phyloP scores from a whole-genome alignment of 2,329 filamentous ascomycete genomes.

The Curvularia verruculosa region DNA sequence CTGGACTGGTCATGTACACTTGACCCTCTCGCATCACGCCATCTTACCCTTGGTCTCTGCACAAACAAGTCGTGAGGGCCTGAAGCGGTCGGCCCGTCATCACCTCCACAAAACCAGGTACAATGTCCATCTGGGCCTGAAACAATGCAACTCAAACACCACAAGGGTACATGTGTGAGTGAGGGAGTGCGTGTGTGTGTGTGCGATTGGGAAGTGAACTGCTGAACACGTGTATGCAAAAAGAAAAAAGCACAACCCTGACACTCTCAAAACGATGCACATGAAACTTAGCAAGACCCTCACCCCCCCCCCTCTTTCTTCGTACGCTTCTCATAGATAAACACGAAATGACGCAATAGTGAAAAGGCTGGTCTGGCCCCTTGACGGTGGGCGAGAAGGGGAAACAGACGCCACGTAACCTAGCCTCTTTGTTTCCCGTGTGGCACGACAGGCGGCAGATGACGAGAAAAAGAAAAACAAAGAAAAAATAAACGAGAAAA shows the following conservation, averaged over 20 bases:
- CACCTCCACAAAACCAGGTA: neutral
- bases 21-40: neutral
- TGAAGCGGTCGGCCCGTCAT: neutral
- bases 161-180: neutral
- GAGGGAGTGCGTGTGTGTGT: no score
- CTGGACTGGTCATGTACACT: neutral
- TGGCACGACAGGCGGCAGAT: neutral
- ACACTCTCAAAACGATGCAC: neutral
- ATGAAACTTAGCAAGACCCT: neutral
- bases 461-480: neutral
- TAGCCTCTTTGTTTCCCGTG: neutral
- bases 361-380: neutral
- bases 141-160: no score
- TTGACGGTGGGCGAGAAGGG: no score
- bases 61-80: neutral
- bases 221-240: neutral
- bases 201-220: no score
- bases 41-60: neutral
- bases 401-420: neutral
- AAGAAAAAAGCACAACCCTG: neutral
- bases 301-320: neutral
- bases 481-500: no score
- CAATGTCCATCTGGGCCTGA: no score
- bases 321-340: neutral
- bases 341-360: neutral